These are phyloP conservation scores for Escallonia herrerae DNA, from an alignment of 129 eudicot genomes.

Conservation along the genomic window DNA sequence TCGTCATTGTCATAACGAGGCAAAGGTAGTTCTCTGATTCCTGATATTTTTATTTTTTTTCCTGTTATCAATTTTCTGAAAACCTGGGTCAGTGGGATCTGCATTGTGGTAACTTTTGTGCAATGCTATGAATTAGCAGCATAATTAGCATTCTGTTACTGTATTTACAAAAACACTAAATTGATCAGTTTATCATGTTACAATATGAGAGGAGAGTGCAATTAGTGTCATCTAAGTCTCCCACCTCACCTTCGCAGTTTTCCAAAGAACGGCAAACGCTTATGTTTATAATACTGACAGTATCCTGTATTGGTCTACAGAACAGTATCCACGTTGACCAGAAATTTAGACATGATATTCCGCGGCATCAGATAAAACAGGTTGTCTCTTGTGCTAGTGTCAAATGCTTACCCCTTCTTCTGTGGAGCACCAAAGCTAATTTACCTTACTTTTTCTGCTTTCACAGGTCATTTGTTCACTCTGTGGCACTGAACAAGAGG, in stretches of 20 bases:
- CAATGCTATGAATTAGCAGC: too few relatives aligned
- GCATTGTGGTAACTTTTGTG: not conserved
- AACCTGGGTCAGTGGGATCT: not conserved
- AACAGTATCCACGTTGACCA: conserved; percentile 51
- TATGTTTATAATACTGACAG: not conserved
- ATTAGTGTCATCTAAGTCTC: too few relatives aligned
- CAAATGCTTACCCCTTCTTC: not conserved
- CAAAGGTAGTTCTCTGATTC: conserved; percentile 38
- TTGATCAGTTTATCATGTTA: too few relatives aligned
- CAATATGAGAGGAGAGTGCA: too few relatives aligned
- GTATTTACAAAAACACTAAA: too few relatives aligned
- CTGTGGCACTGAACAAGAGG: conserved; percentile 91
- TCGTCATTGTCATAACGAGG: conserved; percentile 85
- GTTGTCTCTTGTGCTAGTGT: conserved; percentile 18
- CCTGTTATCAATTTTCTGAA: not conserved
- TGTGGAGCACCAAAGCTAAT: too few relatives aligned
- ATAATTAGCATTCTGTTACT: too few relatives aligned
- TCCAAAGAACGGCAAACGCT: too few relatives aligned
- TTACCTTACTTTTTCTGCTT: not conserved
- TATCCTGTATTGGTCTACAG: conserved; percentile 30
- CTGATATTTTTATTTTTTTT: not conserved
- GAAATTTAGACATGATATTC: conserved; percentile 55
- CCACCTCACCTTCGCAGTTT: too few relatives aligned
- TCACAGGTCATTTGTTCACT: conserved; percentile 80
- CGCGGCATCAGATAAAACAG: conserved; percentile 63